Percentiles rank a stretch among this genome's conserved stretches.
Evolutionary conservation across 148 eudicot species (phyloP).

Genomic region (Dianthus caryophyllus): DNA sequence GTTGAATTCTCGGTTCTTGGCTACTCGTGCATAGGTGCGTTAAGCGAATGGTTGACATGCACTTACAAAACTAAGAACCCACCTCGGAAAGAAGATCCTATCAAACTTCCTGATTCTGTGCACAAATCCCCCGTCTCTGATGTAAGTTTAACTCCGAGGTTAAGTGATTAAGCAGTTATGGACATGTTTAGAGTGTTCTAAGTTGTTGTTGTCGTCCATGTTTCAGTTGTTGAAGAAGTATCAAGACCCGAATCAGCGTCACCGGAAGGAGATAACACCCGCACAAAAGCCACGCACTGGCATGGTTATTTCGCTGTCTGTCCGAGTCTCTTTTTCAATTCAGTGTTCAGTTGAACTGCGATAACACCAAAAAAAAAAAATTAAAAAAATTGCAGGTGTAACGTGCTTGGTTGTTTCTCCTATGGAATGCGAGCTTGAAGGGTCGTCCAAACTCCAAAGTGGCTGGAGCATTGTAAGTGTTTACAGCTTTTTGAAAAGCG

Average conservation of each 20-base stretch:
- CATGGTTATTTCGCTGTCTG: constrained; percentile 62
- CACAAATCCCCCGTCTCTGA: constrained; percentile 43
- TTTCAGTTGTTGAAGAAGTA: constrained; percentile 53
- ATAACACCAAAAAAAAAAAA: too few relatives aligned
- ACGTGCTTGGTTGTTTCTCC: constrained; percentile 64
- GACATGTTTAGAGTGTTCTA: background rate
- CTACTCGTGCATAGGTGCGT: constrained; percentile 52
- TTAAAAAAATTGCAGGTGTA: constrained; percentile 48
- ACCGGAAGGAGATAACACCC: constrained; percentile 34
- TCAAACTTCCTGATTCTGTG: constrained; percentile 55
- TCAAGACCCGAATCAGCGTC: constrained; percentile 39
- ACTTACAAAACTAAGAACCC: constrained; percentile 55
- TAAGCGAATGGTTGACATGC: constrained; percentile 82
- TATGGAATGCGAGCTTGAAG: constrained; percentile 66
- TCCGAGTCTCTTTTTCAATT: too few relatives aligned
- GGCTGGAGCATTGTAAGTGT: constrained; percentile 76
- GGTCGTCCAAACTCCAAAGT: constrained; percentile 74
- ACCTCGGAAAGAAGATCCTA: constrained; percentile 41
- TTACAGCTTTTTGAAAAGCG: background rate
- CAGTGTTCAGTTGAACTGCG: too few relatives aligned
- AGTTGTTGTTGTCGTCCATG: background rate
- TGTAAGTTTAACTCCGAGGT: constrained; percentile 29
- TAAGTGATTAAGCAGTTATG: background rate
- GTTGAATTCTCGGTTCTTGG: too few relatives aligned
- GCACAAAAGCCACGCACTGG: constrained; percentile 60